phyloP scores from a whole-genome alignment of 768 basidiomycete genomes.

The Tricholoma hemisulphureum region DNA sequence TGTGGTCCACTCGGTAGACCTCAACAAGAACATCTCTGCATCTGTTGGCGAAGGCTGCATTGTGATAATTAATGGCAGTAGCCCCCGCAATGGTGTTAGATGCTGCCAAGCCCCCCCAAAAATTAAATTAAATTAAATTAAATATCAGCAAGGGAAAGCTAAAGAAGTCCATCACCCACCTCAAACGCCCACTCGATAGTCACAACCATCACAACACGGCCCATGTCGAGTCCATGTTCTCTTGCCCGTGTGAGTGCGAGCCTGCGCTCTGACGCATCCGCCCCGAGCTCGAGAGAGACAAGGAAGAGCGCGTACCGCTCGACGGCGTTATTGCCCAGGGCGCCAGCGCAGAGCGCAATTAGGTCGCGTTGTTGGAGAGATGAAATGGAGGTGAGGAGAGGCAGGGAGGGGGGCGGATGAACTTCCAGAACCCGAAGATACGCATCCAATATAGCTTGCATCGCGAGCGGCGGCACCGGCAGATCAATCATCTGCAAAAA shows the following conservation, averaged over 20 bases:
- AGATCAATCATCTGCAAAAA: constrained; percentile 82
- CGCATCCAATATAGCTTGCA: constrained; percentile 81
- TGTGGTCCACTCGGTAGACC: constrained; percentile 93
- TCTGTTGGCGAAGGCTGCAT: constrained; percentile 57
- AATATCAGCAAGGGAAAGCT: not conserved
- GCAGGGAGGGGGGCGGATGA: constrained; percentile 10
- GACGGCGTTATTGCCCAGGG: constrained; percentile 86
- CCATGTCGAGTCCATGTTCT: constrained; percentile 82
- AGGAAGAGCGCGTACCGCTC: constrained; percentile 92
- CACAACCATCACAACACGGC: constrained; percentile 76
- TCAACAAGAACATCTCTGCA: constrained; percentile 63
- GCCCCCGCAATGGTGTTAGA: constrained; percentile 52
- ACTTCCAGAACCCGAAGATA: constrained; percentile 90
- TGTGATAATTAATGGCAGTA: constrained; percentile 57
- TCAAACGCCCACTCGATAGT: constrained; percentile 71
- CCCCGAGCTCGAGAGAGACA: constrained; percentile 67
- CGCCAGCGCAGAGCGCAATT: constrained; percentile 92
- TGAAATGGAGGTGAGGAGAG: not conserved
- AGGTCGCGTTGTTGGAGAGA: constrained; percentile 56
- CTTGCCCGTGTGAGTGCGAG: constrained; percentile 73
- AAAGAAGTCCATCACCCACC: constrained; percentile 36
- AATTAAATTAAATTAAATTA: too few species aligned
- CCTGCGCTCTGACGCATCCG: constrained; percentile 62
- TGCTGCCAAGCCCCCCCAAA: constrained; percentile 39
- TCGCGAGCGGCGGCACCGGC: constrained; percentile 67